Base-by-base conservation (phyloP, 2,329 filamentous ascomycete genomes). In the Trichoderma polysporum region DNA sequence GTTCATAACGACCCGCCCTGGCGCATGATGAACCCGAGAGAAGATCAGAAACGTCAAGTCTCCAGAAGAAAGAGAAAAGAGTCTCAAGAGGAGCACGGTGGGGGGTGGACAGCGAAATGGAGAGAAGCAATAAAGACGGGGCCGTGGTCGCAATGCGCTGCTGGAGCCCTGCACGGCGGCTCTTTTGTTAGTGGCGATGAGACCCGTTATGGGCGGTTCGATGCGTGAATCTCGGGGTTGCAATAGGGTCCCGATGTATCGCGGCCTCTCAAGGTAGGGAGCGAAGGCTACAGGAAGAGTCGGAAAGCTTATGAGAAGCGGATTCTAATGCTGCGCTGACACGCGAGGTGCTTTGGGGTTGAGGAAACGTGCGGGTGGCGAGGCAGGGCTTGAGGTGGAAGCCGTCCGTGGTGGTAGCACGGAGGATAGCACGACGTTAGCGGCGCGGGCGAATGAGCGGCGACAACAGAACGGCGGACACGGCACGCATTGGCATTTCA, bases 1-100 rank as follows among this genome's bases (percentile, higher is more conserved):
- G 71, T 72, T 78, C 78, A 79, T 79, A 74, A 73, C 78, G 78
- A 77, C 74, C 74, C 74, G 74, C 74, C 73, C 71, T 69, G 68
- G 71, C 73, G 72, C 73, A 76, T 74, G 69, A 71, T 75, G 72
- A 71, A 72, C 70, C 69, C 66, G 61, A 71, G 63, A 8, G 66
- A 65, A 62, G 58, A 62, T 63, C 47, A 54, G 54, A 70, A 71
- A 60, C 63, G 45, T 68, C 69, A 53, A 50, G 41, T 45, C 19
- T 45, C 66, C 52, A 69, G 41, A 49, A 49, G 50, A 62, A 58
- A 66, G 60, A 56, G 53, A 39, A 61, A 52, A 59, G 35, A 52
- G 63, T 53, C 49, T 13, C 60, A 33, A 57, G 67, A 64, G 70
- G 66, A 66, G 61, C 65, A 56, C 50, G 47, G 54, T 56, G 62